Evolutionary conservation across 2,329 filamentous ascomycete species (phyloP), one percentile per base, ranked within the genome.

Genomic region (Trichoderma hamatum): DNA sequence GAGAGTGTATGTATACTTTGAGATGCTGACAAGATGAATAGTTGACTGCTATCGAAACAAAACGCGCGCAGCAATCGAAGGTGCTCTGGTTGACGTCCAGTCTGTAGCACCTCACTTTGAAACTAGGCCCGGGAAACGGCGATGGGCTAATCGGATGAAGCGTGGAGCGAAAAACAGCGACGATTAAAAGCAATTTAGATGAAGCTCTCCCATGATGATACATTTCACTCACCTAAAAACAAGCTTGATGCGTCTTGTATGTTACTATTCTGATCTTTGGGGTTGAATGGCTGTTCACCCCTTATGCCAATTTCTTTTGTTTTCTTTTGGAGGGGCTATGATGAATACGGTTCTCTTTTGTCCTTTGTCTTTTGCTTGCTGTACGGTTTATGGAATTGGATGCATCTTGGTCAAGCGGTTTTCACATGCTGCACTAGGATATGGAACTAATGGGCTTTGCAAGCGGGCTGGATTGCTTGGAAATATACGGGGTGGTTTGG

Each of bases 21-120:
- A 24, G 10, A 24, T 11, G 7, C 49, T 59, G n/a, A 58, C 62
- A 26, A 32, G 21, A 30, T 43, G 3, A 43, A 49, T 74, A 96
- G 94, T 98, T 80, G 95, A 98, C 79, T 93, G 92, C 71, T 97
- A 97, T 80, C 91, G 95, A 74, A 95, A 93, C 78, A 97, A 97
- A 84, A 96, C 94, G 79, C 89, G 92, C 72, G 90, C 87, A 73
- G 92, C 91, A 67, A 94, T 97, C 82, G 88, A 96, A 75, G 89
- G 87, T 26, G 87, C 89, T 54, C 92, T 92, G 75, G 90, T 93
- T 76, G 93, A 96, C 71, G 86, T 93, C 55, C 84, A 87, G 68
- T 85, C 86, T 24, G 88, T 92, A 30, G 92, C 92, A 28, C 90
- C 93, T 67, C 94, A 97, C 80, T 96, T 94, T 76, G 94, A 97